Evolutionary conservation across 768 basidiomycete genomes (phyloP).

Genomic region (Butyriboletus loyo): DNA sequence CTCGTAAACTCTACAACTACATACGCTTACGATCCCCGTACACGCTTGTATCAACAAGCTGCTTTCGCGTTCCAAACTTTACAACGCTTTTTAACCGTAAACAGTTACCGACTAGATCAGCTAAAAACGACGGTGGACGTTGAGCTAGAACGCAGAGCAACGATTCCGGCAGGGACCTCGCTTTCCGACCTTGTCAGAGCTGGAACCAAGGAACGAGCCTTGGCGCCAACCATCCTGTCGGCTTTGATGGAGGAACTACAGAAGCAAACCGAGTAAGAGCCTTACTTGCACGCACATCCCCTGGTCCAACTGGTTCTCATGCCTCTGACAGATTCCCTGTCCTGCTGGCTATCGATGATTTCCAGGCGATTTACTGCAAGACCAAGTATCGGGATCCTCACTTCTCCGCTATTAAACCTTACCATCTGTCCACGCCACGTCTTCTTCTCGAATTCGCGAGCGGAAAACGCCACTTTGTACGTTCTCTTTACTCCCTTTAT

Average conservation of each 20-base stretch:
- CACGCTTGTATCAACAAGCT: slow-evolving; percentile 76
- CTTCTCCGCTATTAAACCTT: slow-evolving; percentile 63
- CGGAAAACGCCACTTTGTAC: slow-evolving; percentile 65
- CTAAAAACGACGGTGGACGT: slow-evolving; percentile 43
- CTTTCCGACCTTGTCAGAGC: slow-evolving; percentile 55
- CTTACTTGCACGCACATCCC: neutral
- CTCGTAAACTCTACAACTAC: slow-evolving; percentile 74
- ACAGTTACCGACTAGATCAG: slow-evolving; percentile 41
- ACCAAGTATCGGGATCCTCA: slow-evolving; percentile 73
- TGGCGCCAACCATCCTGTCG: slow-evolving; percentile 55
- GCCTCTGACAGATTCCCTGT: slow-evolving; percentile 59
- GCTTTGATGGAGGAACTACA: slow-evolving; percentile 61
- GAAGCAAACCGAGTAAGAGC: slow-evolving; percentile 57
- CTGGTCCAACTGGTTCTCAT: neutral
- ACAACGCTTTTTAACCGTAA: slow-evolving; percentile 58
- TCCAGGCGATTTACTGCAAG: slow-evolving; percentile 73
- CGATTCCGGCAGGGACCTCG: slow-evolving; percentile 45
- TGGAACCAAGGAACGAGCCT: slow-evolving; percentile 51
- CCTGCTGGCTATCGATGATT: slow-evolving; percentile 82
- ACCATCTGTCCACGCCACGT: slow-evolving; percentile 77
- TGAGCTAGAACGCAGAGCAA: slow-evolving; percentile 44
- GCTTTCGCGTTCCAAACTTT: slow-evolving; percentile 60
- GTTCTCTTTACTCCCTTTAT: slow-evolving; percentile 30
- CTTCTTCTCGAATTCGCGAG: slow-evolving; percentile 74
- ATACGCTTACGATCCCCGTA: slow-evolving; percentile 71